Evolutionary conservation across 257 asterid species (phyloP).

Genomic region (Solanum microdontum): DNA sequence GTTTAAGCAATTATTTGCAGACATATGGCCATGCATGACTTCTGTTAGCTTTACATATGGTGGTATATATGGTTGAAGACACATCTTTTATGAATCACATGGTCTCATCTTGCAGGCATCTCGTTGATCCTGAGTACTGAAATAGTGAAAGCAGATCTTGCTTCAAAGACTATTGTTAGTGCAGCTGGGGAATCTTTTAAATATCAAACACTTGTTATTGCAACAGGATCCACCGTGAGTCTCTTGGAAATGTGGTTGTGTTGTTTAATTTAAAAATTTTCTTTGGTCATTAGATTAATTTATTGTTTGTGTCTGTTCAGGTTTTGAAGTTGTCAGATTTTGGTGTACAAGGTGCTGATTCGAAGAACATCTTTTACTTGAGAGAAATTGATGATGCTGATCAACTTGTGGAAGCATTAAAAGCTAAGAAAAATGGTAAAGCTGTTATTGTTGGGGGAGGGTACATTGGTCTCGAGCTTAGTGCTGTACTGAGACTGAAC

Average conservation of each 20-base stretch:
- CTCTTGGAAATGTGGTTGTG: not conserved
- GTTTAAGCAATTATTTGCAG: not conserved
- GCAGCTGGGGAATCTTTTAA: conserved; percentile 59
- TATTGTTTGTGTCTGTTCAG: conserved; percentile 18
- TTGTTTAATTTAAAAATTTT: not conserved
- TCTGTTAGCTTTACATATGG: not conserved
- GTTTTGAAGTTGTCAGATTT: conserved; percentile 70
- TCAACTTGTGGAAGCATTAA: conserved; percentile 75
- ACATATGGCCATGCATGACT: not conserved
- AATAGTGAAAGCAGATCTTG: conserved; percentile 76
- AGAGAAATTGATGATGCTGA: conserved; percentile 87
- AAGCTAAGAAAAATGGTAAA: conserved; percentile 66
- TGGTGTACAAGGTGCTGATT: conserved; percentile 81
- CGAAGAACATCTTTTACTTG: conserved; percentile 81
- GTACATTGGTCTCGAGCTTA: conserved; percentile 90
- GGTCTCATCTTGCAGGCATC: conserved; percentile 42
- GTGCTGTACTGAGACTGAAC: conserved; percentile 75
- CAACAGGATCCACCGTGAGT: conserved; percentile 84
- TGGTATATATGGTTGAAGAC: not conserved
- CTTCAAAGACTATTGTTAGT: conserved; percentile 61
- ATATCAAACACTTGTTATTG: conserved; percentile 53
- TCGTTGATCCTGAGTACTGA: conserved; percentile 80
- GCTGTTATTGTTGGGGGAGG: conserved; percentile 96
- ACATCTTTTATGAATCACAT: not conserved
- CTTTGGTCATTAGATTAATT: not conserved